Evolutionary conservation across 2,329 filamentous ascomycete genomes (phyloP).

Genomic region (Colletotrichum navitas): DNA sequence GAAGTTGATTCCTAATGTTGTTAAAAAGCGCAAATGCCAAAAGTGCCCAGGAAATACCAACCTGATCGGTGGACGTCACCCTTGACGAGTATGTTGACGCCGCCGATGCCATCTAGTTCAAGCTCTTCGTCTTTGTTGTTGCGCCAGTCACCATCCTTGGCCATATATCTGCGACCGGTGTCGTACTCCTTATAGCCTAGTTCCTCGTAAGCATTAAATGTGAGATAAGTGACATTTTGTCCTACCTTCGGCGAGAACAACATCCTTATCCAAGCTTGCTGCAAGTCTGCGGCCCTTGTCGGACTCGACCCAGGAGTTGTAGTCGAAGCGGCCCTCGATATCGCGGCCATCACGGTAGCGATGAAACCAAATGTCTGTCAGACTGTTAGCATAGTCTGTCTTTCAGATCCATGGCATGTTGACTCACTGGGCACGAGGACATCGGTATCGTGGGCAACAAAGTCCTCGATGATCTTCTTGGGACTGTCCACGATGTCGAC

Average conservation of each 20-base stretch:
- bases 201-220: slow-evolving; percentile 42
- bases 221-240: neutral
- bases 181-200: slow-evolving; percentile 92
- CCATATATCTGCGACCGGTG: slow-evolving; percentile 92
- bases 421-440: slow-evolving; percentile 92
- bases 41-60: slow-evolving; percentile 56
- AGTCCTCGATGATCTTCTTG: slow-evolving; percentile 89
- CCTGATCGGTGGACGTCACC: slow-evolving; percentile 96
- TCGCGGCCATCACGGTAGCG: slow-evolving; percentile 84
- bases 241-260: slow-evolving; percentile 89
- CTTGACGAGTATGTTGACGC: slow-evolving; percentile 97
- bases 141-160: slow-evolving; percentile 90
- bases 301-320: slow-evolving; percentile 98
- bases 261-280: slow-evolving; percentile 80
- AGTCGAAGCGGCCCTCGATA: slow-evolving; percentile 97
- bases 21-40: neutral
- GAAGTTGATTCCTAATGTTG: slow-evolving; percentile 87
- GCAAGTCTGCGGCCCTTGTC: slow-evolving; percentile 83
- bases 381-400: slow-evolving; percentile 38
- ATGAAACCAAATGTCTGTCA: slow-evolving; percentile 94
- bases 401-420: neutral
- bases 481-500: slow-evolving; percentile 96
- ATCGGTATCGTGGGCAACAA: slow-evolving; percentile 93
- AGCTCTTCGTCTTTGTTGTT: slow-evolving; percentile 93
- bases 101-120: slow-evolving; percentile 93